Base-by-base conservation (phyloP, 306 rosid species). In the Styphnolobium japonicum region DNA sequence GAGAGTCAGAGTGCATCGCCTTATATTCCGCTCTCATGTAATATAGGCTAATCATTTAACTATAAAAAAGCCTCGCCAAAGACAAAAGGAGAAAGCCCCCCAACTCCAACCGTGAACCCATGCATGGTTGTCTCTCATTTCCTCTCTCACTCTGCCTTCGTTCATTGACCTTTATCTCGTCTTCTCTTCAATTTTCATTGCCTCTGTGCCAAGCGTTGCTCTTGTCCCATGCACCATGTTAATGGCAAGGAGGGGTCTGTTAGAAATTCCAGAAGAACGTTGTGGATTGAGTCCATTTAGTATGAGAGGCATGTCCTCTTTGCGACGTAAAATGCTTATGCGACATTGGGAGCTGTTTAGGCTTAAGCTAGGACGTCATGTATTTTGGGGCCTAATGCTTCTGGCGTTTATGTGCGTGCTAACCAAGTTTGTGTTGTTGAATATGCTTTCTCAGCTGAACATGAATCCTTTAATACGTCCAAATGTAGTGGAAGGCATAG, bases 1-100 rank as follows among this genome's bases (percentile, higher is more conserved):
- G 93, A 85, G 90, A 68, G 3, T 61, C 90, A 85, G 90, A 68
- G 3, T 61, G 56, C n/a, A 63, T 79, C 82, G 88, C 84, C 93
- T 55, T 10, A 68, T 34, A 81, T 67, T 79, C 16, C 88, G 90
- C 22, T 48, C 8, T 51, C 71, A 60, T 39, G 10, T 46, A 39
- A 45, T 75, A 68, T 53, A 15, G 61, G 61, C 63, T 61, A 70
- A 56, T 4, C 14, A 46, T 62, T 68, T 23, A 78, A 75, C 78
- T 29, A 49, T 16, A 79, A 70, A 73, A 48, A 75, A 52, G 77
- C 74, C 10, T 19, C 69, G 39, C 76, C 79, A 72, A 77, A 81
- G 34, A 58, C 53, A 48, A 76, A 80, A 31, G 55, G 15, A 49
- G 62, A 81, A 81, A 77, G 14, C 15, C 45, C 46, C 64, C 15